Conservation (phyloP, 2,329 filamentous ascomycete species). For the Diaporthe aspalathi region DNA sequence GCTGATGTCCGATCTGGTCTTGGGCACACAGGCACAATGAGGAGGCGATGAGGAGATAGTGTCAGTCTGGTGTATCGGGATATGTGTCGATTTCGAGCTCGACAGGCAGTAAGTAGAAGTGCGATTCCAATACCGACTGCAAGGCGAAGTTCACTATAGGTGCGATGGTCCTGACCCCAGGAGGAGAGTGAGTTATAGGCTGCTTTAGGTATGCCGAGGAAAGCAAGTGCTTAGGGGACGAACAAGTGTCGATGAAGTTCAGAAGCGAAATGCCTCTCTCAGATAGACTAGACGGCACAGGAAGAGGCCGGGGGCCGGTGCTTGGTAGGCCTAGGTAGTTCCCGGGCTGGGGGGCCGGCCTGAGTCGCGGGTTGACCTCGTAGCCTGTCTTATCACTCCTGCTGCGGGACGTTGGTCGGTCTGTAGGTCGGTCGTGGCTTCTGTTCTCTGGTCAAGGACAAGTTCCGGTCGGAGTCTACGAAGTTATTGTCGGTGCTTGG, state of each 20-base stretch:
- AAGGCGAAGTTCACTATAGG: background rate
- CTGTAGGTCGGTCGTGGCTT: background rate
- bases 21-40: constrained; percentile 14
- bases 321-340: constrained; percentile 5
- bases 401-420: background rate
- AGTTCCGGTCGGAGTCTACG: constrained; percentile 8
- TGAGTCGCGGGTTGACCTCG: constrained; percentile 16
- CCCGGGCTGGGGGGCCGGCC: background rate
- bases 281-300: background rate
- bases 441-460: constrained; percentile 11
- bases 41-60: background rate
- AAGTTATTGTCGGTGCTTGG: constrained; percentile 2
- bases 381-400: background rate
- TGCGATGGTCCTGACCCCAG: background rate
- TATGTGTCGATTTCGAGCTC: background rate
- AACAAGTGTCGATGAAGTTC: constrained; percentile 1
- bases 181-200: background rate
- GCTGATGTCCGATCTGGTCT: background rate
- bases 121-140: too few relatives aligned
- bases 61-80: background rate
- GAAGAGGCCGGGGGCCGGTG: constrained; percentile 12
- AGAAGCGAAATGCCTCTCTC: constrained; percentile 16
- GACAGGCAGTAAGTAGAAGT: background rate
- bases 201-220: constrained; percentile 1
- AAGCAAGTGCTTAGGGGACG: background rate